Evolutionary conservation across 164 flowering plant species (phyloP).

Genomic region (Magnolia changhungtana): DNA sequence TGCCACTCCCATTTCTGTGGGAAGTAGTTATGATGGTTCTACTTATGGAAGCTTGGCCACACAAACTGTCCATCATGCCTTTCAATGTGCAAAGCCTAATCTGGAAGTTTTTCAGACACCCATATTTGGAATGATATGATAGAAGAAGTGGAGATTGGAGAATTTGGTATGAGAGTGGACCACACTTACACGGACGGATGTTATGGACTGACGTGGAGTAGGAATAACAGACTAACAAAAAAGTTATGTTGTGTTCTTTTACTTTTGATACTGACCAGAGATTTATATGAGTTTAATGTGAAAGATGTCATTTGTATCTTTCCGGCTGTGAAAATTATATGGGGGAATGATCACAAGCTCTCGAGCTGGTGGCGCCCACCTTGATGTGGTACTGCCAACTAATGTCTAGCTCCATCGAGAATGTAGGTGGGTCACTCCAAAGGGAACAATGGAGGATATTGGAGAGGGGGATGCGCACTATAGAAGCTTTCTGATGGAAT

Average conservation of each 20-base stretch:
- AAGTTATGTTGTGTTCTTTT: slow-evolving; percentile 12
- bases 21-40: slow-evolving; percentile 22
- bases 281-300: too few species aligned
- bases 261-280: neutral
- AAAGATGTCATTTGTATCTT: too few species aligned
- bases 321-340: too few species aligned
- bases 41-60: slow-evolving; percentile 4
- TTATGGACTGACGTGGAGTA: slow-evolving; percentile 32
- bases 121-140: slow-evolving; percentile 10
- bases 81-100: slow-evolving; percentile 3
- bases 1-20: slow-evolving; percentile 24
- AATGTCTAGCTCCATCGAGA: too few species aligned
- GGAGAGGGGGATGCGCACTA: too few species aligned
- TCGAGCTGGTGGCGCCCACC: too few species aligned
- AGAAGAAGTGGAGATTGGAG: neutral
- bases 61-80: neutral
- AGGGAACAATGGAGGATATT: too few species aligned
- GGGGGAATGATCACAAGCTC: too few species aligned
- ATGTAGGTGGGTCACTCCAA: too few species aligned
- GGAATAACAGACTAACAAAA: slow-evolving; percentile 41
- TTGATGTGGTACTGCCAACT: too few species aligned
- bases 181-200: slow-evolving; percentile 9
- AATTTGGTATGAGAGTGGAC: neutral
- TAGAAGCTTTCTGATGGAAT: too few species aligned
- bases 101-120: slow-evolving; percentile 7